Evolutionary conservation across 2,329 filamentous ascomycete species (phyloP).

Genomic region (Coleophoma crateriformis): DNA sequence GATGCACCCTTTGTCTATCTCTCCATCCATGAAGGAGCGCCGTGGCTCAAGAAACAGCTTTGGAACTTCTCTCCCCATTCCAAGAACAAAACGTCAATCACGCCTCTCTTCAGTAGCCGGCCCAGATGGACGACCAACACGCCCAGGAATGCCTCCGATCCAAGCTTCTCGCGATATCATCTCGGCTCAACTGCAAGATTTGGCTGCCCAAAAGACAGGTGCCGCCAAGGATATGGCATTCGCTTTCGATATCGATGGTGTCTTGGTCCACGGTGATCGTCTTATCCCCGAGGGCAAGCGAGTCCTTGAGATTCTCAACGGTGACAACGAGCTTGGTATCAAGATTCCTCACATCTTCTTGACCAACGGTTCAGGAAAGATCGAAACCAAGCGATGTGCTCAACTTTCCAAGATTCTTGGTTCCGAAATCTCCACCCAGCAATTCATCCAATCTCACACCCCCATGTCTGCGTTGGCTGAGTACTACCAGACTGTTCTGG

Average conservation of each 20-base stretch:
- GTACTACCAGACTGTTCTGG: conserved; percentile 72
- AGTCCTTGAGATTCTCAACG: conserved; percentile 66
- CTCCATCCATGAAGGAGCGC: conserved; percentile 62
- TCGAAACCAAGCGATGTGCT: conserved; percentile 56
- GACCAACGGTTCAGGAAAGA: conserved; percentile 71
- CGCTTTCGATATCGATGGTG: conserved; percentile 73
- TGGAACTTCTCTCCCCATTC: conserved; percentile 67
- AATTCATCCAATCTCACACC: conserved; percentile 75
- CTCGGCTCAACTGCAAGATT: conserved; percentile 64
- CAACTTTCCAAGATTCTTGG: conserved; percentile 63
- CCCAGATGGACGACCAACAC: conserved; percentile 36
- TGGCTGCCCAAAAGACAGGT: conserved; percentile 58
- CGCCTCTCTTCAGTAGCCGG: conserved; percentile 58
- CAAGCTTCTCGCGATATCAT: conserved; percentile 62
- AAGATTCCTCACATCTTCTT: conserved; percentile 72
- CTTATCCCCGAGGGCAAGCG: conserved; percentile 63
- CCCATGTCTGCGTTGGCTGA: conserved; percentile 71
- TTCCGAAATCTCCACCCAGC: conserved; percentile 60
- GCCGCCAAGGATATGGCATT: conserved; percentile 77
- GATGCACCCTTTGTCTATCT: conserved; percentile 68
- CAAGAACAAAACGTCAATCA: conserved; percentile 62
- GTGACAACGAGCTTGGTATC: conserved; percentile 72
- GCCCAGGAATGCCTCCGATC: conserved; percentile 52
- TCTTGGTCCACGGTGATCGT: conserved; percentile 67
- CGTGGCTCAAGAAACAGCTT: conserved; percentile 71